phyloP scores from a whole-genome alignment of 805 yeast species.

The Ascoidea asiatica region DNA sequence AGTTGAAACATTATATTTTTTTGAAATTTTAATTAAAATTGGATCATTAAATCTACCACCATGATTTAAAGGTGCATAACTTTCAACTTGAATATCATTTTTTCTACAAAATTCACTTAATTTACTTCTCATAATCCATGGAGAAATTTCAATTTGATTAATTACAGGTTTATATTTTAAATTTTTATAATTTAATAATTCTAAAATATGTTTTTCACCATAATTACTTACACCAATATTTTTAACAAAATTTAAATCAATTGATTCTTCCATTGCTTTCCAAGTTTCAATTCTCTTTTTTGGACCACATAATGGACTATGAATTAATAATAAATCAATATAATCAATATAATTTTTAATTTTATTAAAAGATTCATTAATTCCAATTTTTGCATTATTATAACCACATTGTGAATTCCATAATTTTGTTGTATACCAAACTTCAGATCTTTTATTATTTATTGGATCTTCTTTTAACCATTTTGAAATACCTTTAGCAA shows the following conservation, averaged over 20 bases:
- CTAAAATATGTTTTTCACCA: conserved; percentile 45
- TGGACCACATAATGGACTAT: conserved; percentile 41
- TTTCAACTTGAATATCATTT: conserved; percentile 49
- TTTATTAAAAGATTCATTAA: conserved; percentile 36
- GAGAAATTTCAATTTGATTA: conserved; percentile 75
- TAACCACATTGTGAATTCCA: conserved; percentile 62
- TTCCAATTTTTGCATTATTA: conserved; percentile 40
- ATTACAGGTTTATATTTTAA: conserved; percentile 50
- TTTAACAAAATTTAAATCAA: conserved; percentile 40
- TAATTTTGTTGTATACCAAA: conserved; percentile 56
- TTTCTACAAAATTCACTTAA: conserved; percentile 46
- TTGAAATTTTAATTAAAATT: conserved; percentile 33
- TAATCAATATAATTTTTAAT: conserved; percentile 47
- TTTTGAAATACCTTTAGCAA: conserved; percentile 40
- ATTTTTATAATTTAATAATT: conserved; percentile 43
- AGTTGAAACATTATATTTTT: conserved; percentile 32
- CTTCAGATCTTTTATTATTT: conserved; percentile 33
- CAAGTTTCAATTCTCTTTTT: conserved; percentile 45
- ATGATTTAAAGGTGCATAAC: conserved; percentile 68
- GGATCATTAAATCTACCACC: conserved; percentile 47
- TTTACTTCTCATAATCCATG: conserved; percentile 62
- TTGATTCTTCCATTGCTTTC: conserved; percentile 64
- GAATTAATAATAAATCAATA: conserved; percentile 60
- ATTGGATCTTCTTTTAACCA: conserved; percentile 35
- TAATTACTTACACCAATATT: conserved; percentile 74